Evolutionary conservation across 2,329 filamentous ascomycete genomes (phyloP).

Genomic region (Bipolaris gigantea): DNA sequence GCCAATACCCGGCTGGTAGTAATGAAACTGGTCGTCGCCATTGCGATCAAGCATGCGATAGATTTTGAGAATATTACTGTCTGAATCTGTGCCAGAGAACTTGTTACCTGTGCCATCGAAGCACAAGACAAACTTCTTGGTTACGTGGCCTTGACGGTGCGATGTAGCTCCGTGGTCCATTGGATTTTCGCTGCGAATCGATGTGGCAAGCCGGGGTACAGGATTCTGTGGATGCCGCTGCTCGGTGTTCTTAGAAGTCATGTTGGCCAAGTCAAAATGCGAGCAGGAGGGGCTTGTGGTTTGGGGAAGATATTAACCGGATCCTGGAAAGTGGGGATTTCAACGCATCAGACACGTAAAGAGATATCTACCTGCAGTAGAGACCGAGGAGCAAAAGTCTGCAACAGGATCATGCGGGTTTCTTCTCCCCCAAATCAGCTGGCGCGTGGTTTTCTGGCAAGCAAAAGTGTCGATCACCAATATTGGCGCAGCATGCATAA

Average conservation of each 20-base stretch:
- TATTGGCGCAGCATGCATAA: constrained; percentile 1
- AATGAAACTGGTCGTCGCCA: constrained; percentile 58
- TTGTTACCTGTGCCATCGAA: constrained; percentile 51
- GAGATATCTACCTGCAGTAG: constrained; percentile 1
- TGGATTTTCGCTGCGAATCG: constrained; percentile 9
- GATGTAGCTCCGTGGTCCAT: constrained; percentile 18
- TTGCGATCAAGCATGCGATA: constrained; percentile 69
- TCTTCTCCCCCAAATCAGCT: neutral
- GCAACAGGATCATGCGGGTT: neutral
- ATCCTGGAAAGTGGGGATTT: neutral
- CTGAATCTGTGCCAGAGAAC: constrained; percentile 46
- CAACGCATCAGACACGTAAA: constrained; percentile 4
- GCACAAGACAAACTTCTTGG: constrained; percentile 63
- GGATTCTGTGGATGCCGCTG: constrained; percentile 1
- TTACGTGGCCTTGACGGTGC: constrained; percentile 16
- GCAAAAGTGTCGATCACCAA: constrained; percentile 3
- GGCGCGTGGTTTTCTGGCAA: constrained; percentile 1
- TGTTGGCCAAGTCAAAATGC: constrained; percentile 3
- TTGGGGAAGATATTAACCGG: neutral
- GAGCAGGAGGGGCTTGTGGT: neutral
- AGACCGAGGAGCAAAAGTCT: neutral
- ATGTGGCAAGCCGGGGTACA: constrained; percentile 11
- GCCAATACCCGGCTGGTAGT: constrained; percentile 61
- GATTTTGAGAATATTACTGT: constrained; percentile 64
- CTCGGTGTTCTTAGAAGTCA: constrained; percentile 9